Percentiles rank a stretch among this genome's conserved stretches.
Conservation (phyloP, 2,329 filamentous ascomycete genomes). For the Alternaria tenuissima region DNA sequence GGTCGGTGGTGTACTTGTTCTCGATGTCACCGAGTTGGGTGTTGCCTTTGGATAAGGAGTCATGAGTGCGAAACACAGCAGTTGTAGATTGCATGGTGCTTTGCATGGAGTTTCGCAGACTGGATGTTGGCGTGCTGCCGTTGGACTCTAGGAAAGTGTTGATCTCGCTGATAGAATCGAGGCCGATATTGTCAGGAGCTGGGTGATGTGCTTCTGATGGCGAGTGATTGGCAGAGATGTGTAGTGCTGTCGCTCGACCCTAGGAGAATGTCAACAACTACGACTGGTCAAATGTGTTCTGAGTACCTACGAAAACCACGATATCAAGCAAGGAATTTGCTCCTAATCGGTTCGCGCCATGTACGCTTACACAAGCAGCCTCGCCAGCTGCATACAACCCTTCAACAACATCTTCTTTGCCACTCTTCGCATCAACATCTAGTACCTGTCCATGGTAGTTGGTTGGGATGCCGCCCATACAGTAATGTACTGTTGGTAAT, state of each 20-base stretch:
- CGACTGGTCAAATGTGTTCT: background rate
- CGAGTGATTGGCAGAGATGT: conserved; percentile 52
- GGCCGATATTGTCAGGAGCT: conserved; percentile 47
- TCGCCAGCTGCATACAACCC: conserved; percentile 60
- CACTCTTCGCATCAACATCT: conserved; percentile 39
- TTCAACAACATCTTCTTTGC: conserved; percentile 54
- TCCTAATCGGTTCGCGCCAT: conserved; percentile 59
- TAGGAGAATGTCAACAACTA: conserved; percentile 3
- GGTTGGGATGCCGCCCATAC: conserved; percentile 61
- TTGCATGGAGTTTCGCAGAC: conserved; percentile 55
- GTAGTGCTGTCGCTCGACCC: conserved; percentile 56
- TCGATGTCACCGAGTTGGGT: conserved; percentile 47
- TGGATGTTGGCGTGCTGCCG: conserved; percentile 50
- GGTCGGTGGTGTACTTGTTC: conserved; percentile 43
- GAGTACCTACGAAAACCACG: conserved; percentile 55
- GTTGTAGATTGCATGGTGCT: conserved; percentile 58
- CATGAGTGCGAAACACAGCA: conserved; percentile 56
- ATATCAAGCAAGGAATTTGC: conserved; percentile 61
- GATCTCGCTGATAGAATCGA: conserved; percentile 46
- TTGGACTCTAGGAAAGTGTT: conserved; percentile 48
- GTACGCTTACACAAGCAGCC: conserved; percentile 59
- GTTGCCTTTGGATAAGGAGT: conserved; percentile 48
- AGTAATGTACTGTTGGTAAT: conserved; percentile 61
- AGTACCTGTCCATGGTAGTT: conserved; percentile 60
- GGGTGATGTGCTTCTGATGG: conserved; percentile 48